Percentiles rank a stretch among this genome's conserved stretches.
Evolutionary conservation across 495 filamentous ascomycete species (phyloP).

Genomic region (Tuber umbilicatum): DNA sequence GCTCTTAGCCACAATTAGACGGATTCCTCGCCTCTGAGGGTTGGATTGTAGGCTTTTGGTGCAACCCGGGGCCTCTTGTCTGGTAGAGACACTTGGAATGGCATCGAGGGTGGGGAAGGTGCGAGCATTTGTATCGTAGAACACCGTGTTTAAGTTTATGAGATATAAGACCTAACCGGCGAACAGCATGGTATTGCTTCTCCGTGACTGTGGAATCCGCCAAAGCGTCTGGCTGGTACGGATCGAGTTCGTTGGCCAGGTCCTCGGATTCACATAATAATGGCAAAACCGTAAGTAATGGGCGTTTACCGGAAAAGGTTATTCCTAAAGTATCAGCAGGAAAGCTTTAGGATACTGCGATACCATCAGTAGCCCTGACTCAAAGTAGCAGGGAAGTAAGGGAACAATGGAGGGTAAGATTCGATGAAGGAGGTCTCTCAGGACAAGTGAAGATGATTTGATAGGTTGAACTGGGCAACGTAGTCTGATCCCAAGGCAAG

Average conservation of each 20-base stretch:
- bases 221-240: neutral
- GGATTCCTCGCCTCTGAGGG: neutral
- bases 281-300: neutral
- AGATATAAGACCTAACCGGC: neutral
- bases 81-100: neutral
- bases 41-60: neutral
- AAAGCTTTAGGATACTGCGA: neutral
- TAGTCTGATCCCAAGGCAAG: neutral
- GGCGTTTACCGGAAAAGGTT: neutral
- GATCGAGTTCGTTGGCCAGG: neutral
- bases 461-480: neutral
- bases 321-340: neutral
- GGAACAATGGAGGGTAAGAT: neutral
- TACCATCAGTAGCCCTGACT: neutral
- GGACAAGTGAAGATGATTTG: neutral
- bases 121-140: neutral
- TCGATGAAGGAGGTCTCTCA: neutral
- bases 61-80: no score
- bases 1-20: neutral
- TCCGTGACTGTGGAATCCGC: neutral
- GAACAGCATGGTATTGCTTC: neutral
- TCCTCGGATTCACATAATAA: neutral
- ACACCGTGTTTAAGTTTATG: neutral
- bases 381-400: neutral
- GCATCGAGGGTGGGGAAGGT: neutral